These are phyloP conservation scores for Trichaptum fuscoviolaceum DNA, from an alignment of 768 basidiomycete genomes.

Conservation along the genomic window DNA sequence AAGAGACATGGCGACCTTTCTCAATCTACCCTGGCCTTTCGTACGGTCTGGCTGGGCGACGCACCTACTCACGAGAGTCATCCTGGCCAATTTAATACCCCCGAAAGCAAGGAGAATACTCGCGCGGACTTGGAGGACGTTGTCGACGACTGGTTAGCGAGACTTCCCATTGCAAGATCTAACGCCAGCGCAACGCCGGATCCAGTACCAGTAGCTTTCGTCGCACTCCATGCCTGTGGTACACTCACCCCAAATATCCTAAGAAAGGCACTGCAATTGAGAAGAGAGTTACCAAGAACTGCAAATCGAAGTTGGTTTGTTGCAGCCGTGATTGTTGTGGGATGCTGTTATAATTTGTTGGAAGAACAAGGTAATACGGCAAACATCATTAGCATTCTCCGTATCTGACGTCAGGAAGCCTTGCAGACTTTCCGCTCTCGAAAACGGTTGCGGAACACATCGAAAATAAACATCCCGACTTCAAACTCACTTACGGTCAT, in stretches of 20 bases:
- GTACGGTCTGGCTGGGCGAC: neutral
- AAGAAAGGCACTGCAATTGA: conserved; percentile 39
- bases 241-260: conserved; percentile 65
- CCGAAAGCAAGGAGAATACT: conserved; percentile 33
- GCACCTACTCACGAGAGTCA: neutral
- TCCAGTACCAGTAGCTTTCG: conserved; percentile 46
- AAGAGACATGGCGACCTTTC: neutral
- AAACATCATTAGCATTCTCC: conserved; percentile 8
- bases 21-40: neutral
- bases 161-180: conserved; percentile 21
- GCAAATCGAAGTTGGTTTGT: conserved; percentile 41
- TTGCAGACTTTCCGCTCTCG: conserved; percentile 54
- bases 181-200: neutral
- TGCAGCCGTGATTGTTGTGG: conserved; percentile 54
- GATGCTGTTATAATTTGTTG: conserved; percentile 79
- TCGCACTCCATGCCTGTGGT: conserved; percentile 74
- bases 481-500: conserved; percentile 42
- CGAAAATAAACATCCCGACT: conserved; percentile 7
- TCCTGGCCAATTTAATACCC: neutral
- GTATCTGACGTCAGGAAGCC: conserved; percentile 8
- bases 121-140: conserved; percentile 39
- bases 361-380: conserved; percentile 37
- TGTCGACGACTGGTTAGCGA: conserved; percentile 44
- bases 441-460: conserved; percentile 17
- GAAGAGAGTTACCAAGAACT: neutral